Conservation (phyloP, 495 filamentous ascomycete genomes). For the Filosporella fistucella region DNA sequence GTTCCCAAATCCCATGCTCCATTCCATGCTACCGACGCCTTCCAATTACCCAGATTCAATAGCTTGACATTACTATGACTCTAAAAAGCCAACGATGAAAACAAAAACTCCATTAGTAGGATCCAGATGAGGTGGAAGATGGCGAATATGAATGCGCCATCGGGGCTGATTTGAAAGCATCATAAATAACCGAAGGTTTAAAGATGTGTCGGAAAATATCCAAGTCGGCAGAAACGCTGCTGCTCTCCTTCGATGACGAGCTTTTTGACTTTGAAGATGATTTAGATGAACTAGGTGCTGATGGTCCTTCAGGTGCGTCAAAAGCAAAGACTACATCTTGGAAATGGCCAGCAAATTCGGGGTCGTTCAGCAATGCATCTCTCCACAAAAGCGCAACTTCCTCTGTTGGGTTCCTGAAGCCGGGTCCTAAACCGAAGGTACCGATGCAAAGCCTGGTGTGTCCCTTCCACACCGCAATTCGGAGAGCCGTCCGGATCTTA, state of each 20-base stretch:
- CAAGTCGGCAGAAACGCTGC: slow-evolving; percentile 7
- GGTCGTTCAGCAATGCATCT: slow-evolving; percentile 54
- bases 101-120: background rate
- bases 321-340: slow-evolving; percentile 68
- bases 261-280: slow-evolving; percentile 8
- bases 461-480: slow-evolving; percentile 57
- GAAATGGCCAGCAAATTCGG: slow-evolving; percentile 63
- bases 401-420: slow-evolving; percentile 61
- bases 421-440: slow-evolving; percentile 66
- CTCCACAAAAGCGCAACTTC: slow-evolving; percentile 69
- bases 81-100: background rate
- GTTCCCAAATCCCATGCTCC: background rate
- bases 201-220: slow-evolving; percentile 23
- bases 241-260: slow-evolving; percentile 1
- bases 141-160: background rate
- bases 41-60: background rate
- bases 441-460: slow-evolving; percentile 60
- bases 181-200: slow-evolving; percentile 18
- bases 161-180: slow-evolving; percentile 7
- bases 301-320: slow-evolving; percentile 28
- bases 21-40: background rate
- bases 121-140: background rate
- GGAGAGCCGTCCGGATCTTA: slow-evolving; percentile 64
- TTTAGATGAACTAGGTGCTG: slow-evolving; percentile 10
- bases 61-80: background rate